Conservation (phyloP, 169 alveolate species). For the Besnoitia besnoiti region DNA sequence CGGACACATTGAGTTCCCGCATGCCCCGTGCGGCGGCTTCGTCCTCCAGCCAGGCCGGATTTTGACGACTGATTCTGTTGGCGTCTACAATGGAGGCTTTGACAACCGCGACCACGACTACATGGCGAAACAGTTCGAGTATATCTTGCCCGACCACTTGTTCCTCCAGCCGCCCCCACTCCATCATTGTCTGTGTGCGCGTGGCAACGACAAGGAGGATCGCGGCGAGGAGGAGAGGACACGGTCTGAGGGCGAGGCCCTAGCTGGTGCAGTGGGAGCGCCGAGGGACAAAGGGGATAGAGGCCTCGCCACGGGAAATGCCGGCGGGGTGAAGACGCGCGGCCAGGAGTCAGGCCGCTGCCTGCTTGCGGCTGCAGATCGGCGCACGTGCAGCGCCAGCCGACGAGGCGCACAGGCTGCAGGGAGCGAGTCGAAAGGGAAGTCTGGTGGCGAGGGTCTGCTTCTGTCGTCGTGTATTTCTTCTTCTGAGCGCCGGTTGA, state of each 20-base stretch:
- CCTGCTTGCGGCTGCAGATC: too few species aligned
- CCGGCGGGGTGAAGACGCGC: too few species aligned
- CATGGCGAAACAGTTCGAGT: conserved; percentile 22
- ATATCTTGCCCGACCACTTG: conserved; percentile 21
- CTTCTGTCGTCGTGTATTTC: not conserved
- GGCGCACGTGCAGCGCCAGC: not conserved
- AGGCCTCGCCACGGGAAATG: too few species aligned
- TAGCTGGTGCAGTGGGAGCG: not conserved
- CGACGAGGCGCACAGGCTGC: not conserved
- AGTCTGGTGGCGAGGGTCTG: not conserved
- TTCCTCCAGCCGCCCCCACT: not conserved
- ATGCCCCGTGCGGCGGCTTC: not conserved
- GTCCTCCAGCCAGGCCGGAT: not conserved
- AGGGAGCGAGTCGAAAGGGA: not conserved
- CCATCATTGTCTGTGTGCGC: not conserved
- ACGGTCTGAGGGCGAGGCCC: not conserved
- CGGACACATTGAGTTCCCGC: not conserved
- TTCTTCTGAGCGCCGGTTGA: not conserved
- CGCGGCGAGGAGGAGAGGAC: not conserved
- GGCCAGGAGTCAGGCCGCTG: too few species aligned
- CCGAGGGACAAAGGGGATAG: too few species aligned
- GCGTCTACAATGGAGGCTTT: not conserved
- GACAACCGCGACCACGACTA: conserved; percentile 41
- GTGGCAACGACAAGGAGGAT: not conserved
- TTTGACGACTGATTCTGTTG: not conserved